A percentile compares a stretch with the other conserved stretches of the same genome.
These are phyloP conservation scores for Aristolochia californica DNA, from an alignment of 164 flowering plant genomes.

Conservation along the genomic window DNA sequence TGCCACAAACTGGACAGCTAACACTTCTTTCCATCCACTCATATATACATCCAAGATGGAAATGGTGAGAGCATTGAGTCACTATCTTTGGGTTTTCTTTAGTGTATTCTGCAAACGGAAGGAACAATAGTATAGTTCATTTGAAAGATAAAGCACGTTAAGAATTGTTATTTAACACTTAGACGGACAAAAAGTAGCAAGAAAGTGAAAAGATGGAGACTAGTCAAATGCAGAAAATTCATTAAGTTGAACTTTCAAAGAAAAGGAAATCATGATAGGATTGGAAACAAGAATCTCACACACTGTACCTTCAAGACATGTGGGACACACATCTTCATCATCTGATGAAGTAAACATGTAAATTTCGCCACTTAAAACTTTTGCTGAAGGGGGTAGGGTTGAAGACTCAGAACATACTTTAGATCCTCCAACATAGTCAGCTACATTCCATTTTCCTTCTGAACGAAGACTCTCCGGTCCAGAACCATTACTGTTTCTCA, in stretches of 20 bases:
- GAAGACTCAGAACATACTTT: slow-evolving; percentile 46
- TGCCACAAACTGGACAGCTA: slow-evolving; percentile 89
- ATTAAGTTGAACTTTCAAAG: background rate
- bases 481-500: slow-evolving; percentile 34
- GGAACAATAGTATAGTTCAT: background rate
- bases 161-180: too few relatives aligned
- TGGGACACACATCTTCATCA: slow-evolving; percentile 97
- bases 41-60: slow-evolving; percentile 92
- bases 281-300: too few relatives aligned
- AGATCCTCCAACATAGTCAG: slow-evolving; percentile 44
- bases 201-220: background rate
- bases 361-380: slow-evolving; percentile 29
- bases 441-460: slow-evolving; percentile 53
- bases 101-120: slow-evolving; percentile 62
- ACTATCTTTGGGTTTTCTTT: slow-evolving; percentile 80
- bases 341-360: slow-evolving; percentile 58
- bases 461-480: slow-evolving; percentile 30
- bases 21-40: slow-evolving; percentile 99
- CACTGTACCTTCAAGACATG: slow-evolving; percentile 89
- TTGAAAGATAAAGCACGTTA: background rate
- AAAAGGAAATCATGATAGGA: too few relatives aligned
- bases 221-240: background rate
- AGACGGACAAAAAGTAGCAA: background rate
- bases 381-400: slow-evolving; percentile 34
- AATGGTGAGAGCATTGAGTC: slow-evolving; percentile 85